phyloP scores from a whole-genome alignment of 1,139 yeast species.

The Taphrina confusa region DNA sequence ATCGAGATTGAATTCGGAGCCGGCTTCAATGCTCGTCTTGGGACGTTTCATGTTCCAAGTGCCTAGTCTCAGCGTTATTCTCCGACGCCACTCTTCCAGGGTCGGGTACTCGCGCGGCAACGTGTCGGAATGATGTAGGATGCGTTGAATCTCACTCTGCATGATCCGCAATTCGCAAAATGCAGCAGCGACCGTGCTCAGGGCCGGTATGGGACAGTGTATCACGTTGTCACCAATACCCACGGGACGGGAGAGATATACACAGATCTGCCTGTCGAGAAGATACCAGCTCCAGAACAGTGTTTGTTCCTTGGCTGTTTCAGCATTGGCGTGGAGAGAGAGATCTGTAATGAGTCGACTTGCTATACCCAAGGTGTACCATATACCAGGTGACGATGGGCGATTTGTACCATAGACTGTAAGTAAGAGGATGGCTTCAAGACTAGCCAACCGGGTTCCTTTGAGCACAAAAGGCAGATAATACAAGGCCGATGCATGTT shows the following conservation, averaged over 20 bases:
- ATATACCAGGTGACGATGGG: slow-evolving; percentile 74
- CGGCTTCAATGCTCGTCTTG: slow-evolving; percentile 59
- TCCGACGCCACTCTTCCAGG: slow-evolving; percentile 61
- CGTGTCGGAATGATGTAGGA: slow-evolving; percentile 68
- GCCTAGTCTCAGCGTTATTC: slow-evolving; percentile 57
- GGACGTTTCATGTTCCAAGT: slow-evolving; percentile 65
- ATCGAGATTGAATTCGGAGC: slow-evolving; percentile 63
- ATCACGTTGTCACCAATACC: slow-evolving; percentile 53
- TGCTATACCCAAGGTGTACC: slow-evolving; percentile 86
- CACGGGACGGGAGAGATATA: slow-evolving; percentile 70
- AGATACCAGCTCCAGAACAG: slow-evolving; percentile 89
- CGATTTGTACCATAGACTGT: slow-evolving; percentile 64
- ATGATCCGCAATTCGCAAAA: slow-evolving; percentile 63
- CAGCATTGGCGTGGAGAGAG: slow-evolving; percentile 62
- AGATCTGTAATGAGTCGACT: slow-evolving; percentile 76
- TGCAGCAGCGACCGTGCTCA: slow-evolving; percentile 49
- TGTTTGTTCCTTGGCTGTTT: slow-evolving; percentile 65
- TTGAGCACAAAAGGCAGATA: slow-evolving; percentile 62
- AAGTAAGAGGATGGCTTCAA: slow-evolving; percentile 69
- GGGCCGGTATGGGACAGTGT: slow-evolving; percentile 20
- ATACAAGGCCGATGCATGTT: slow-evolving; percentile 65
- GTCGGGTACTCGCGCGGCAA: slow-evolving; percentile 64
- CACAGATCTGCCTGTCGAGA: slow-evolving; percentile 74
- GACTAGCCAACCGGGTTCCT: slow-evolving; percentile 63
- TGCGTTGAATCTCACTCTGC: slow-evolving; percentile 75